phyloP scores from a whole-genome alignment of 2,329 filamentous ascomycete species.

The Colletotrichum zoysiae region DNA sequence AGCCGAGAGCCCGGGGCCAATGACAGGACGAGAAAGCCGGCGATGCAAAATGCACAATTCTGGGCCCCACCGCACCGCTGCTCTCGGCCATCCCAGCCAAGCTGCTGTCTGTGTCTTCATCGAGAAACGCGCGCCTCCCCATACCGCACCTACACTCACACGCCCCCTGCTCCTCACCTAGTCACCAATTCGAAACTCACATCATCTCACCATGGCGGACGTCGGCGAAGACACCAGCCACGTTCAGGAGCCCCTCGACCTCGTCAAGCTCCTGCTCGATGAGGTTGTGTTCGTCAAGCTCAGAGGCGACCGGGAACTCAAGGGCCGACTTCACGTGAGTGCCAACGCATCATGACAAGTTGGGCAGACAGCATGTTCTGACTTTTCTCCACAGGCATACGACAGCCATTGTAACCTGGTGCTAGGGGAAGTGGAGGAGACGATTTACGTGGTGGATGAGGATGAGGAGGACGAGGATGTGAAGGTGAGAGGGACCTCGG shows the following conservation, averaged over 20 bases:
- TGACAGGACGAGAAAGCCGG: not conserved
- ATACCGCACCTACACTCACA: not conserved
- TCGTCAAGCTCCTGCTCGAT: slow-evolving; percentile 93
- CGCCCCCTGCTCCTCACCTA: not conserved
- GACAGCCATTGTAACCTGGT: slow-evolving; percentile 99
- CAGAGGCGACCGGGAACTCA: slow-evolving; percentile 93
- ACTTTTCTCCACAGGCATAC: slow-evolving; percentile 76
- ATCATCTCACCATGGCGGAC: slow-evolving; percentile 78
- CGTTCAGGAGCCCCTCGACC: slow-evolving; percentile 92
- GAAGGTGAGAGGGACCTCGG: slow-evolving; percentile 66
- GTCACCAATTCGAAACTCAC: slow-evolving; percentile 8
- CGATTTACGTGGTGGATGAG: slow-evolving; percentile 92
- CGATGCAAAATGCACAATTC: slow-evolving; percentile 34
- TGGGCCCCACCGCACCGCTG: slow-evolving; percentile 38
- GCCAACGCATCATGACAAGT: slow-evolving; percentile 36
- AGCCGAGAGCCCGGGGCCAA: not conserved
- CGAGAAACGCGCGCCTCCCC: slow-evolving; percentile 3
- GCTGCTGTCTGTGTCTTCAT: slow-evolving; percentile 21
- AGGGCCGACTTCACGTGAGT: slow-evolving; percentile 92
- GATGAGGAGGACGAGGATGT: slow-evolving; percentile 83
- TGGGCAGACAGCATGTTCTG: slow-evolving; percentile 10
- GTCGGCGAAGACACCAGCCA: slow-evolving; percentile 78
- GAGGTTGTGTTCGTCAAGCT: slow-evolving; percentile 98
- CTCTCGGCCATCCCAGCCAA: slow-evolving; percentile 34
- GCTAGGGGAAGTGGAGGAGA: slow-evolving; percentile 96